Percentiles rank a stretch among this genome's conserved stretches.
phyloP scores from a whole-genome alignment of 139 green algal species.

The Chlorella sp. region DNA sequence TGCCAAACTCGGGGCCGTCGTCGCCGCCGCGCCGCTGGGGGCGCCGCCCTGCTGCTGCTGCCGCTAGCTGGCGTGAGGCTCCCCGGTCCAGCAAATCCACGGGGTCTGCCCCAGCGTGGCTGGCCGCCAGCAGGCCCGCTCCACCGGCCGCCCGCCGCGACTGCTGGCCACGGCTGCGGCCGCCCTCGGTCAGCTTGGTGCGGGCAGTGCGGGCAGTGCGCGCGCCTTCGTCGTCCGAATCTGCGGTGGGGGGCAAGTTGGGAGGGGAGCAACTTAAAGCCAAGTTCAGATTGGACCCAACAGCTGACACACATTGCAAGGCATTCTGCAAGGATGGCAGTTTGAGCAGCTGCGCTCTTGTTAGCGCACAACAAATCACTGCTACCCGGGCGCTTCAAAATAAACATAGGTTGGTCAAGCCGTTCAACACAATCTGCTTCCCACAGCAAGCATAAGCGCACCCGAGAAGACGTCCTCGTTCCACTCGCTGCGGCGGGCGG shows the following conservation, averaged over 20 bases:
- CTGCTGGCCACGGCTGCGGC: not conserved
- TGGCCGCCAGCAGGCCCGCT: not conserved
- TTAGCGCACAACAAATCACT: no score
- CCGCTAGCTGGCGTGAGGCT: slow-evolving; percentile 60
- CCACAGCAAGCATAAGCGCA: not conserved
- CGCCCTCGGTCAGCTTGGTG: slow-evolving; percentile 6
- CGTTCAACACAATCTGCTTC: no score
- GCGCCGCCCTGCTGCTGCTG: slow-evolving; percentile 12
- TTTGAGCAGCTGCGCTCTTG: no score
- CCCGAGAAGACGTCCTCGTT: slow-evolving; percentile 81
- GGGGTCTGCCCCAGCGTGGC: slow-evolving; percentile 60
- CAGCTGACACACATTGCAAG: no score
- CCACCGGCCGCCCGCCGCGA: not conserved
- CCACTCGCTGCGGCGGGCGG: slow-evolving; percentile 75
- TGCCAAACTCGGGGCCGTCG: slow-evolving; percentile 40
- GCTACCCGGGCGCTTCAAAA: no score
- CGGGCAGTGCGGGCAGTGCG: slow-evolving; percentile 11
- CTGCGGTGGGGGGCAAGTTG: not conserved
- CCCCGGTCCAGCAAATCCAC: slow-evolving; percentile 86
- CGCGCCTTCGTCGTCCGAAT: slow-evolving; percentile 5
- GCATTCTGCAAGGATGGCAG: no score
- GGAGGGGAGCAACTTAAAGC: no score
- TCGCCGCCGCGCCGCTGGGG: not conserved
- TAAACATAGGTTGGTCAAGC: no score
- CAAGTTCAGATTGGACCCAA: no score